A percentile compares a stretch with the other conserved stretches of the same genome.
These are phyloP conservation scores for Coprinopsis cinerea DNA, from an alignment of 768 basidiomycete species.

Conservation along the genomic window DNA sequence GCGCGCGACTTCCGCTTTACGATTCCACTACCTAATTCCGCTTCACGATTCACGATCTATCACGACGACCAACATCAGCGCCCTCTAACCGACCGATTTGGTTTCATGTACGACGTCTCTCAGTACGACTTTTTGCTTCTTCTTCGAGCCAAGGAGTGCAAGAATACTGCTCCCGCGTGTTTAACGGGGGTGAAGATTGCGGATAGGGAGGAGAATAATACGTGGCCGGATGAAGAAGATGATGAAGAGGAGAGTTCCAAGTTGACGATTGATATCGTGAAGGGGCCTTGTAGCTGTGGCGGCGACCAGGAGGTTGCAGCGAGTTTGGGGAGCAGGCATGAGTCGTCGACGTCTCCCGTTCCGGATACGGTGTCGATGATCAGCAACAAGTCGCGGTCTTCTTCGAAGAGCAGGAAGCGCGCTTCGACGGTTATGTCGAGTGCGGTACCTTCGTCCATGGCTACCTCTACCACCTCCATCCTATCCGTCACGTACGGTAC, in stretches of 20 bases:
- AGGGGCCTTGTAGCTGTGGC: constrained; percentile 38
- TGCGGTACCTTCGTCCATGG: constrained; percentile 15
- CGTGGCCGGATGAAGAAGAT: constrained; percentile 66
- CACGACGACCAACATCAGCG: constrained; percentile 47
- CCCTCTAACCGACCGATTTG: constrained; percentile 79
- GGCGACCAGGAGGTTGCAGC: constrained; percentile 25
- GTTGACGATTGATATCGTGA: constrained; percentile 39
- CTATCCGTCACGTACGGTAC: constrained; percentile 55
- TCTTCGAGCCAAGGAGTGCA: constrained; percentile 63
- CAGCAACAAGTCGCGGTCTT: constrained; percentile 42
- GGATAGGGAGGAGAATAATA: constrained; percentile 73
- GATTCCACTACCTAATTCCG: constrained; percentile 52
- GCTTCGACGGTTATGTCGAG: constrained; percentile 31
- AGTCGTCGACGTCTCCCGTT: neutral
- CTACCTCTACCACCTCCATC: constrained; percentile 43
- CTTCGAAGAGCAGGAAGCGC: constrained; percentile 44
- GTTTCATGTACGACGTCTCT: constrained; percentile 85
- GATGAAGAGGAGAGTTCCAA: constrained; percentile 26
- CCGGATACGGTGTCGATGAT: constrained; percentile 20
- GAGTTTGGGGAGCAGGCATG: constrained; percentile 13
- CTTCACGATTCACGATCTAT: constrained; percentile 47
- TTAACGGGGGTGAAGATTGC: constrained; percentile 85
- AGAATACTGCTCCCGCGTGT: constrained; percentile 75
- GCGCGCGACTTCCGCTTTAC: constrained; percentile 71
- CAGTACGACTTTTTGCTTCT: constrained; percentile 77